Evolutionary conservation across 2,329 filamentous ascomycete species (phyloP).

Genomic region (Neopestalotiopsis rosae): DNA sequence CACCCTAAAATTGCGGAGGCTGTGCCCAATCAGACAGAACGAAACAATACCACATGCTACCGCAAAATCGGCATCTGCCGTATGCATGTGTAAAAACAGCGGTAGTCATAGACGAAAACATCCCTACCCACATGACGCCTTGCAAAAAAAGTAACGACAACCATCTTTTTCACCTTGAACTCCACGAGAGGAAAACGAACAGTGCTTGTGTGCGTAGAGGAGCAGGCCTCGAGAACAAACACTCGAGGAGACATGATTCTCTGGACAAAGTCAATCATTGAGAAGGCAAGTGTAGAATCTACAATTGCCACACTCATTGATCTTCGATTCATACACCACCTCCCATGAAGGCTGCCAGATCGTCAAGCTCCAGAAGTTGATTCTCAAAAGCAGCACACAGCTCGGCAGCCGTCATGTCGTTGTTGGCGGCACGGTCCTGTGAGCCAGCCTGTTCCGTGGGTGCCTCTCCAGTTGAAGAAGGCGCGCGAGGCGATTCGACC

Average conservation of each 20-base stretch:
- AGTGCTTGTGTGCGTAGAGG: not conserved
- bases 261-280: too few species aligned
- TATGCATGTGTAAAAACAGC: not conserved
- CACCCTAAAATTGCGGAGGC: not conserved
- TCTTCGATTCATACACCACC: slow-evolving; percentile 54
- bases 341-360: slow-evolving; percentile 67
- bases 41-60: not conserved
- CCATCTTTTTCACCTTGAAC: not conserved
- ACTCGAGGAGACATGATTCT: too few species aligned
- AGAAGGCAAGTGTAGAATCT: too few species aligned
- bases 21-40: not conserved
- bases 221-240: too few species aligned
- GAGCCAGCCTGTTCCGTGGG: slow-evolving; percentile 32
- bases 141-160: not conserved
- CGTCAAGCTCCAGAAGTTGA: slow-evolving; percentile 64
- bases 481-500: slow-evolving; percentile 37
- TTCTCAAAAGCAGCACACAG: slow-evolving; percentile 64
- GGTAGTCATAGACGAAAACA: not conserved
- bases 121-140: not conserved
- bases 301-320: not conserved
- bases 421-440: slow-evolving; percentile 25
- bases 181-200: not conserved
- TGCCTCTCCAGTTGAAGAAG: slow-evolving; percentile 30
- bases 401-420: slow-evolving; percentile 64
- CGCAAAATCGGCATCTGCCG: not conserved